Base-by-base conservation (phyloP, 352 stramenopile genomes). In the Pythium volutum region DNA sequence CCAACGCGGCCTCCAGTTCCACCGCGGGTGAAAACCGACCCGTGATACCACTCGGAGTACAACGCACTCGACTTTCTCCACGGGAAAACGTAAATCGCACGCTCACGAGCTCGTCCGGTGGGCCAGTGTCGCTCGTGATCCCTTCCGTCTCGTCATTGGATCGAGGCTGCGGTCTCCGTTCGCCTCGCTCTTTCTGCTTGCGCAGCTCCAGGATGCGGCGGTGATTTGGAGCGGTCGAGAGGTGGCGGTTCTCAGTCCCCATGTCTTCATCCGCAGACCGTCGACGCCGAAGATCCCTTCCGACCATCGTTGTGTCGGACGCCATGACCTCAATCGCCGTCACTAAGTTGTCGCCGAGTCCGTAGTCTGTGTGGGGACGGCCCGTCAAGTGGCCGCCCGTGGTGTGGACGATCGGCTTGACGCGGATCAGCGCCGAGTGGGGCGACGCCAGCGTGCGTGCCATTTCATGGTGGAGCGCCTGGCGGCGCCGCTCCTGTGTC, bases 71-170 rank as follows among this genome's bases (percentile, higher is more conserved):
- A 49, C 39, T 65, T 22, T 70, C 50, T 52, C 66, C 60, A 29
- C 71, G 66, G 2, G 74, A 84, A 60, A 85, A 84, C 4, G 76
- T 87, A 48, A 88, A 88, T 6, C 76, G 73, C 22, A 90, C 72
- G 23, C 72, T 66, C 18, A 87, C 70, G 1, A 87, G 66, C 15
- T 72, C 65, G 26, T 67, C 65, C 2, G 47, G 38, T 6, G 64
- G 18, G 70, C 76, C 34, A 4, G 67, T 74, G 53, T 75, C 61
- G 22, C 2, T 25, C 10, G 29, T 42, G 26, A 7, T 23, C 2
- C 22, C 42, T 5, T 48, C n/a, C 14, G 4, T 48, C 15, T 14
- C 42, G 11, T 5, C n/a, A 25, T 22, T 11, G 39, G 46, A 20
- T 0, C 12, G 26, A 20, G 25, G 16, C 4, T 39, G 26, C 27